Base-by-base conservation (phyloP, 2,329 filamentous ascomycete species). In the Colletotrichum endophyticum region DNA sequence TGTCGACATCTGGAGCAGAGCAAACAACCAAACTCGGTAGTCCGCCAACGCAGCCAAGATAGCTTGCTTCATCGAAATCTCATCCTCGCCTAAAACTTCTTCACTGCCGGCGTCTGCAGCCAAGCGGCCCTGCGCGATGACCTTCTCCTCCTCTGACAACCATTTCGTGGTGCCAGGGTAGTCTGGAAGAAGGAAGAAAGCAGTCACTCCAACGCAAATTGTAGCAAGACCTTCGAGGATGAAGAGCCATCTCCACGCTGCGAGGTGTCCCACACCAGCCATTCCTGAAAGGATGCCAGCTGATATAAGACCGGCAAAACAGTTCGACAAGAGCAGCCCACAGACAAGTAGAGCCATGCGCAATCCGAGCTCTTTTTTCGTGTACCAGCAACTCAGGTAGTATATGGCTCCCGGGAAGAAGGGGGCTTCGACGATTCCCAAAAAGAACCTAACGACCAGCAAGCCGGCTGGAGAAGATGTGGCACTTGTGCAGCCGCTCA, bases 231-330 rank as follows among this genome's bases (percentile, higher is more conserved):
- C 89, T 81, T 94, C 93, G 6, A 95, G 85, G 73, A 96, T 94
- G 82, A 96, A 96, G 70, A 96, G 95, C 94, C 94, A 96, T 2
- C 91, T 88, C 95, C 94, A 96, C 1, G 93, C 94, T 63, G 84
- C 82, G 12, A 91, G 88, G 32, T 84, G 82, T 6, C 30, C 44
- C 11, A 85, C 80, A 4, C 89, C 89, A 3, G 87, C 80, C 88
- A 93, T 91, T 79, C 91, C 89, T 39, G 90, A 88, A 70, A 84
- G 78, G 5, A 93, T 89, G 22, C 87, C 91, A 36, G 88, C 89
- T 3, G 91, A 92, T n/a, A 93, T 84, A 9, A 93, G 85, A 22
- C 91, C 91, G 62, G 91, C 91, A 78, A 93, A 93, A 0, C 79
- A 79, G 1, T 78, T 78, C 0, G 79, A 78, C 2, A 80, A 69